Evolutionary conservation across 352 stramenopile genomes (phyloP).

Genomic region (Globisporangium nagaii): DNA sequence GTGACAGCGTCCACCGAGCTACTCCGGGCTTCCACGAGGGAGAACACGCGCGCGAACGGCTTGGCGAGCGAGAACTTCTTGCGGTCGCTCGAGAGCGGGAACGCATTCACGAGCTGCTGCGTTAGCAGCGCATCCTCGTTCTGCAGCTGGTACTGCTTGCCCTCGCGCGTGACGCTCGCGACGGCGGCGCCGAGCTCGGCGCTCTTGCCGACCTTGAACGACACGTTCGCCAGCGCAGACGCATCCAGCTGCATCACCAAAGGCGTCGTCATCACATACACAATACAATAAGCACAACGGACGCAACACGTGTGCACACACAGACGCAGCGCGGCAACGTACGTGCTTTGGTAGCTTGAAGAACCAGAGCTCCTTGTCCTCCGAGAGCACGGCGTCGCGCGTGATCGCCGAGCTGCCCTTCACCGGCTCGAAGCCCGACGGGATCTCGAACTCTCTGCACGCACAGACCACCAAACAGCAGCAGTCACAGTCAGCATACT

Average conservation of each 20-base stretch:
- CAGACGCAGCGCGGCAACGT: conserved; percentile 14
- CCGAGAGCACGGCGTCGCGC: conserved; percentile 49
- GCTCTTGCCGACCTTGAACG: conserved; percentile 51
- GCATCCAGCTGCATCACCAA: conserved; percentile 42
- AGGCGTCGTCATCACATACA: conserved; percentile 5
- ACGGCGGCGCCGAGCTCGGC: conserved; percentile 26
- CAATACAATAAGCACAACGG: not conserved
- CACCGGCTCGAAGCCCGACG: conserved; percentile 59
- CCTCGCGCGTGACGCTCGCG: conserved; percentile 34
- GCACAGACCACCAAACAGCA: too few relatives aligned
- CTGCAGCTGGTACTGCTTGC: conserved; percentile 55
- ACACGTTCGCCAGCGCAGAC: conserved; percentile 59
- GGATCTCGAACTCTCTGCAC: conserved; percentile 79
- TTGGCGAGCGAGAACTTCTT: conserved; percentile 63
- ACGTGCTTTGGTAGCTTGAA: conserved; percentile 82
- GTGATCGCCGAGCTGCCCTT: conserved; percentile 53
- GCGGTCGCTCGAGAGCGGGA: conserved; percentile 50
- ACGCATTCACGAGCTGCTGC: conserved; percentile 73
- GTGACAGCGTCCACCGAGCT: not conserved
- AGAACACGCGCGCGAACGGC: conserved; percentile 70
- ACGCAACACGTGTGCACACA: not conserved
- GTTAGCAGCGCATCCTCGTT: conserved; percentile 55
- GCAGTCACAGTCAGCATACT: too few relatives aligned
- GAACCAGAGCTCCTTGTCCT: conserved; percentile 84
- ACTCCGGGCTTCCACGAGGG: conserved; percentile 48